Evolutionary conservation across 2,329 filamentous ascomycete species (phyloP), one percentile per base, ranked within the genome.

Genomic region (Colletotrichum neosansevieriae): DNA sequence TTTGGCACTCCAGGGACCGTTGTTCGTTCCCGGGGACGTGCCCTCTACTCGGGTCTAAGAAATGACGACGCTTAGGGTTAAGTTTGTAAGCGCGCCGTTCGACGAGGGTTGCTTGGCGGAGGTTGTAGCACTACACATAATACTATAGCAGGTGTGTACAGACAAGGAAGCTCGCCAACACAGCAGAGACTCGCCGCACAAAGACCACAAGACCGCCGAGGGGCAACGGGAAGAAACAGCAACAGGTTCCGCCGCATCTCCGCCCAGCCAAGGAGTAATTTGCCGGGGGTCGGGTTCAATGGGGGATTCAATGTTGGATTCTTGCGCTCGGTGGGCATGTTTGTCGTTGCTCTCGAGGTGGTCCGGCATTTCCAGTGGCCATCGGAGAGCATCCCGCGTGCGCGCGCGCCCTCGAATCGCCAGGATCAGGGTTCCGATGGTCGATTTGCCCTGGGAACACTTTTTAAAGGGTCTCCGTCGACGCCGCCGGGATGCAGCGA

Each of bases 31-130:
- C 60, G 38, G 51, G 59, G 21, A 47, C 53, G 45, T 54, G 53
- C 65, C 60, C 61, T 54, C 56, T 40, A 36, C 53, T 65, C 65
- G 65, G 61, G 34, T 65, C 65, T 49, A 68, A 40, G 61, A 68
- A 54, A 65, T 65, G 65, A 68, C 65, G 61, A 65, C 34, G 65
- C 65, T 68, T 68, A 65, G 65, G 54, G 65, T 68, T 32, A 56
- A 59, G 21, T 32, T 56, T 65, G 65, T 68, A 68, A 68, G 65
- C 65, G 61, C 49, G 24, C 54, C 54, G 40, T 38, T 64, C 53
- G 60, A 65, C 65, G 61, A 68, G 65, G 65, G 65, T 59, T 19
- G 54, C 54, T 54, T 38, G 45, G 49, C 54, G 42, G 53, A 65
- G 61, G 65, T 65, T 65, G 61, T 61, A 59, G 42, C 60, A 65